Percentiles rank a stretch among this genome's conserved stretches.
Conservation (phyloP, 208 protist species). For the Hexamita inflata region DNA sequence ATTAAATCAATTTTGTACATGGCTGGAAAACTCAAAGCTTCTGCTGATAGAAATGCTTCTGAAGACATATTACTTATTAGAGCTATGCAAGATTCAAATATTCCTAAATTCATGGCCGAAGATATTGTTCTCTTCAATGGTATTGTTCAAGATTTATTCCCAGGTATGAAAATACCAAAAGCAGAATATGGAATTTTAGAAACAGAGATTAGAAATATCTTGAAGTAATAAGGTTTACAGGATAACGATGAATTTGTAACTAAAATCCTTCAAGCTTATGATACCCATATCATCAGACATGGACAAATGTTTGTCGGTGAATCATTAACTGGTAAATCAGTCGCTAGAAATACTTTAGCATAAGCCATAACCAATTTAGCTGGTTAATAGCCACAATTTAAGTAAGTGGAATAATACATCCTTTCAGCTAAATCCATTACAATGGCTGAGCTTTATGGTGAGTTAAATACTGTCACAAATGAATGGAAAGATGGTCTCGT, state of each 20-base stretch:
- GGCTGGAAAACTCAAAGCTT: slow-evolving; percentile 35
- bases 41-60: neutral
- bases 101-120: slow-evolving; percentile 93
- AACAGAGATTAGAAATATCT: slow-evolving; percentile 60
- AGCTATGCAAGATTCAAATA: slow-evolving; percentile 83
- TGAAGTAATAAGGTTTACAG: slow-evolving; percentile 55
- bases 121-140: slow-evolving; percentile 86
- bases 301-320: slow-evolving; percentile 97
- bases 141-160: slow-evolving; percentile 91
- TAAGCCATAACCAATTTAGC: slow-evolving; percentile 58
- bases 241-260: slow-evolving; percentile 42
- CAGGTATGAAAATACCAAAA: slow-evolving; percentile 73
- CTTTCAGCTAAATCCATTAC: slow-evolving; percentile 75
- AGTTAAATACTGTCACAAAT: slow-evolving; percentile 75
- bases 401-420: slow-evolving; percentile 15
- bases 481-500: slow-evolving; percentile 87
- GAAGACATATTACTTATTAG: slow-evolving; percentile 89
- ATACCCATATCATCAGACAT: slow-evolving; percentile 79
- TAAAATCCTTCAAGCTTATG: slow-evolving; percentile 76
- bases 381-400: neutral
- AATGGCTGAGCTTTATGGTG: slow-evolving; percentile 81
- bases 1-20: slow-evolving; percentile 54
- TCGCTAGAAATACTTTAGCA: slow-evolving; percentile 74
- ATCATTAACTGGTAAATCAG: slow-evolving; percentile 84
- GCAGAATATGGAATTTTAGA: slow-evolving; percentile 71